Base-by-base conservation (phyloP, 441 rosid genomes). In the Oxalis stricta region DNA sequence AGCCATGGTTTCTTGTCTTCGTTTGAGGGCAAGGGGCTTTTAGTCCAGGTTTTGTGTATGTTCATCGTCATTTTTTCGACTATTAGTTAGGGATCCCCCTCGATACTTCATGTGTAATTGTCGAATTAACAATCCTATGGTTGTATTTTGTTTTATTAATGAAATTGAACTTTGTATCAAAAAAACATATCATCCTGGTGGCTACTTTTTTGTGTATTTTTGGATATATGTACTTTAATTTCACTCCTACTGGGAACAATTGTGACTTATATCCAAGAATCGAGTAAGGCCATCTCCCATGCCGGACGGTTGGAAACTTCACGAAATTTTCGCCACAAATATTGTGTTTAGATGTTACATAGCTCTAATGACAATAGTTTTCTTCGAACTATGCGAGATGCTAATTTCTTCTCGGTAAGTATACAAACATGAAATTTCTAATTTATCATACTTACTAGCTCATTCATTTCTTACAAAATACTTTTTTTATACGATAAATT, bases 301-400 rank as follows among this genome's bases (percentile, higher is more conserved):
- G 56, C 96, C 96, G 20, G 92, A 83, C 52, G 76, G 92, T 67
- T 83, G 96, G 96, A 83, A 83, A 55, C 80, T 87, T 9, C 69
- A 61, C 32, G 95, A 87, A 55, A 87, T 81, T 31, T 84, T 87
- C 44, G 57, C 76, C 10, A 75, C 97, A 7, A 86, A 93, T 7
- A 6, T 76, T 10, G 97, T 87, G 41, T 84, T 84, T 38, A 94
- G 96, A 59, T 76, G 77, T 32, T 87, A 84, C 65, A n/a, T 74
- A 68, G 95, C 93, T 14, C 59, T 87, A 16, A 77, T 81, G 95
- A 84, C 95, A 0, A 83, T 87, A 1, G 0, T 78, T 38, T 84
- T 87, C 69, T 87, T 87, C 61, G 86, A 89, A 70, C 61, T 1
- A 76, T 82, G 83, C 53, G 24, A 39, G 78, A 79, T 18, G 79